Evolutionary conservation across 2,329 filamentous ascomycete genomes (phyloP), one percentile per base, ranked within the genome.

Genomic region (Gliomastix tumulicola): DNA sequence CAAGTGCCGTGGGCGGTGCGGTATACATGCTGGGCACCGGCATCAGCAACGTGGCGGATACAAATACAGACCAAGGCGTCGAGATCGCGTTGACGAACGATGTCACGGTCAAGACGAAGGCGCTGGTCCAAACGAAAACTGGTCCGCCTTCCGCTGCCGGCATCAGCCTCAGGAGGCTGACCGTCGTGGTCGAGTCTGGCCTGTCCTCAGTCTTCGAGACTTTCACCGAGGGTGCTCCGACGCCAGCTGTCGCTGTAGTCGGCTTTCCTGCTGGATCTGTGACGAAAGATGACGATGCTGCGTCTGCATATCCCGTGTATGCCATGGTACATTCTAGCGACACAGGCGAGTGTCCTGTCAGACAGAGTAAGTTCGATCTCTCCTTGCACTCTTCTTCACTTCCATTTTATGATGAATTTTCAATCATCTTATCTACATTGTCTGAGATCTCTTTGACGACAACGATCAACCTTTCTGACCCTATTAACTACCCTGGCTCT

Each of bases 351-450:
- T 97, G 92, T 59, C 89, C 90, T 19, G 46, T 62, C 44, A 80
- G 83, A 63, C 88, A 97, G 79, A 81, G 90, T 98, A 76, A 88
- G 90, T 85, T 33, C 32, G 12, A 13, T 39, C 17, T 18, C 18
- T 20, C 23, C 30, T 40, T 42, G 44, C 27, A 28, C 44, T 37
- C 43, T 40, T 35, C 41, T 41, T 28, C 27, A 30, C 44, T 44
- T 41, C 42, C 39, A 27, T 35, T 37, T 32, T 71, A 84, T 88
- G 90, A 96, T 97, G 89, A 95, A n/a, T n/a, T n/a, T 72, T 63
- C 65, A 75, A 41, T 21, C 65, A 62, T 65, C 89, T 97, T 97
- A 97, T 96, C 90, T 96, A 97, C 90, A 96, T 97, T 97, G 88
- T 85, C 90, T 89, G 90, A 94, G n/a, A 84, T 66, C 68, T 62